Percentiles rank a stretch among this genome's conserved stretches.
Conservation (phyloP, 192 early-diverging fungal genomes). For the Jimgerdemannia lactiflua region DNA sequence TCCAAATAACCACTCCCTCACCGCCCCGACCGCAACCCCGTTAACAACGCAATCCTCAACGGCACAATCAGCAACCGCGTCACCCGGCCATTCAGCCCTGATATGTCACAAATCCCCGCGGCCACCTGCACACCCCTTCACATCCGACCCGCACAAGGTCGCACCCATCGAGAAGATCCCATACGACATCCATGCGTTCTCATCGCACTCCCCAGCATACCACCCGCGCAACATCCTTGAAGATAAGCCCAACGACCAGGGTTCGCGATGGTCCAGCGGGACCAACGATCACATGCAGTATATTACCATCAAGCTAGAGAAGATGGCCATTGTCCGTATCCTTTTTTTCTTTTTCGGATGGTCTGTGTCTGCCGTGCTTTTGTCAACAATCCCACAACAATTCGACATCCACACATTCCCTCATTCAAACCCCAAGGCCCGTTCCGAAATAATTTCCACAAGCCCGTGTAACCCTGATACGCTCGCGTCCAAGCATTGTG, state of each 20-base stretch:
- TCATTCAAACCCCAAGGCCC: no score
- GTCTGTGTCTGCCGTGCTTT: no score
- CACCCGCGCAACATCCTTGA: slow-evolving; percentile 81
- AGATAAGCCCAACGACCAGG: slow-evolving; percentile 85
- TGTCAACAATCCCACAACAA: no score
- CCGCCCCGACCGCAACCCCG: no score
- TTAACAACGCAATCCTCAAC: no score
- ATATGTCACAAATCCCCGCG: neutral
- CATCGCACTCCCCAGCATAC: slow-evolving; percentile 81
- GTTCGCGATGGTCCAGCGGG: slow-evolving; percentile 87
- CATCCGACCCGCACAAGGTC: neutral
- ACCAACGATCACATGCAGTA: slow-evolving; percentile 90
- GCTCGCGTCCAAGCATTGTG: no score
- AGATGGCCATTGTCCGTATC: slow-evolving; percentile 81
- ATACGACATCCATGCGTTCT: slow-evolving; percentile 73
- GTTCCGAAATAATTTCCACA: no score
- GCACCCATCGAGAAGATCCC: slow-evolving; percentile 21
- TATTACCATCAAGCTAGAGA: slow-evolving; percentile 86
- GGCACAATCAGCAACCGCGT: no score
- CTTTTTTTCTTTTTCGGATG: slow-evolving; percentile 18
- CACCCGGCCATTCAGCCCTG: neutral
- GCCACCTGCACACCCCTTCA: neutral
- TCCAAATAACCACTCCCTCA: no score
- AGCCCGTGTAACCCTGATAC: no score
- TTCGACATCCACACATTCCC: no score